Evolutionary conservation across 2,329 filamentous ascomycete species (phyloP), one percentile per base, ranked within the genome.

Genomic region (Fusarium sp.): DNA sequence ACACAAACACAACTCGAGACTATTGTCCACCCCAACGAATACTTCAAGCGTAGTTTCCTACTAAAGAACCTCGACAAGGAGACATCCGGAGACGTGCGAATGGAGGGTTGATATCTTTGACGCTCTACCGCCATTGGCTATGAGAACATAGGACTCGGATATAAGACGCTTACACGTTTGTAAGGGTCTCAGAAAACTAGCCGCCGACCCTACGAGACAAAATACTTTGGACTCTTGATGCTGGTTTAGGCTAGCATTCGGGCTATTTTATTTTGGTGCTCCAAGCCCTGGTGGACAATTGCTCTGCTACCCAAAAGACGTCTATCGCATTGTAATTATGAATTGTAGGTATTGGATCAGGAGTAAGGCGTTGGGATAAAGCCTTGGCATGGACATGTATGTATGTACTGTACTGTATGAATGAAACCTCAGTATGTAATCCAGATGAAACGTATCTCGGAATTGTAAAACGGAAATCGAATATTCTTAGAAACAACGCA

Each of bases 1-100:
- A 90, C 86, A 14, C 83, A 90, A 9, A 89, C 89, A 18, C 93
- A 97, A 78, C 85, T 97, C 44, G 95, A 98, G 81, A 98, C 95
- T 0, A 97, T 99, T 77, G 91, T 97, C 24, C 96, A 99, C 81
- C 96, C 96, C 13, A 99, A 99, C 79, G 94, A 95, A 71, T 99
- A 98, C 81, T 99, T 98, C 81, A 98, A 97, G 85, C 87, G 95
- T 59, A 97, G 94, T 78, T 98, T 94, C 79, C 76, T 97, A 73
- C 83, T 99, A 66, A 97, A 94, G 84, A 93, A 96, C 78, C 80
- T 97, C 27, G 90, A 81, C 53, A 89, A 81, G 24, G 82, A 82
- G 64, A 81, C 83, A 20, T 37, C 34, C 0, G 34, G 34, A 37
- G 87, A 90, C 65, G 80, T 86, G 32, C 86, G 87, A 79, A 90